These are phyloP conservation scores for Zygnema cylindricum DNA, from an alignment of 139 green algal genomes.

Conservation along the genomic window DNA sequence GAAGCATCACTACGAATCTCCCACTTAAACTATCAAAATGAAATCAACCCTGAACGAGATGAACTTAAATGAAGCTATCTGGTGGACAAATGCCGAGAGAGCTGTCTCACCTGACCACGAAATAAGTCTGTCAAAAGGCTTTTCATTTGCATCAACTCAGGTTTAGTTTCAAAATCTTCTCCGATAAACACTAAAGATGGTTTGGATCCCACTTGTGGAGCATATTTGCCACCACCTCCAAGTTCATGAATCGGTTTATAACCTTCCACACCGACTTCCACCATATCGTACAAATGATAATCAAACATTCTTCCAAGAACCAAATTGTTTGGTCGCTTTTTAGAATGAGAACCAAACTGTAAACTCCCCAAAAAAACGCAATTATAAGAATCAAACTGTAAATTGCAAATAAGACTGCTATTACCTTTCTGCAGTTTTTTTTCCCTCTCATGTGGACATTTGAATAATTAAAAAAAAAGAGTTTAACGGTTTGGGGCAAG, in stretches of 20 bases:
- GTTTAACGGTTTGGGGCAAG: background rate
- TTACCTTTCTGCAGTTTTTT: background rate
- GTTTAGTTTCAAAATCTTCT: constrained; percentile 51
- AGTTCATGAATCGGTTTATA: constrained; percentile 37
- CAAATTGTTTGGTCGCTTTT: constrained; percentile 97
- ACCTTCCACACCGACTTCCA: constrained; percentile 62
- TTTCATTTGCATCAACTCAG: constrained; percentile 40
- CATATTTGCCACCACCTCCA: constrained; percentile 29
- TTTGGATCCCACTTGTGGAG: constrained; percentile 52
- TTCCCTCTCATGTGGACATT: background rate
- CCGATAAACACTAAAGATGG: constrained; percentile 58
- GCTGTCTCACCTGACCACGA: constrained; percentile 37
- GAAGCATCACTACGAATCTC: background rate
- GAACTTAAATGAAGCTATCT: background rate
- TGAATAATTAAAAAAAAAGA: background rate
- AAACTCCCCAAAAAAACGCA: constrained; percentile 34
- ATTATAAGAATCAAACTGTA: background rate
- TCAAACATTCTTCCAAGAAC: constrained; percentile 90
- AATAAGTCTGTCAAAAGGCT: constrained; percentile 56
- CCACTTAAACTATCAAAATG: background rate
- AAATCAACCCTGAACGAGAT: background rate
- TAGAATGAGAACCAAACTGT: constrained; percentile 86
- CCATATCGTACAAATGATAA: constrained; percentile 83
- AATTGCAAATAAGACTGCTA: constrained; percentile 23
- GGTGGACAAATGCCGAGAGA: background rate